Base-by-base conservation (phyloP, 2,329 filamentous ascomycete species). In the Cordyceps cicadae region DNA sequence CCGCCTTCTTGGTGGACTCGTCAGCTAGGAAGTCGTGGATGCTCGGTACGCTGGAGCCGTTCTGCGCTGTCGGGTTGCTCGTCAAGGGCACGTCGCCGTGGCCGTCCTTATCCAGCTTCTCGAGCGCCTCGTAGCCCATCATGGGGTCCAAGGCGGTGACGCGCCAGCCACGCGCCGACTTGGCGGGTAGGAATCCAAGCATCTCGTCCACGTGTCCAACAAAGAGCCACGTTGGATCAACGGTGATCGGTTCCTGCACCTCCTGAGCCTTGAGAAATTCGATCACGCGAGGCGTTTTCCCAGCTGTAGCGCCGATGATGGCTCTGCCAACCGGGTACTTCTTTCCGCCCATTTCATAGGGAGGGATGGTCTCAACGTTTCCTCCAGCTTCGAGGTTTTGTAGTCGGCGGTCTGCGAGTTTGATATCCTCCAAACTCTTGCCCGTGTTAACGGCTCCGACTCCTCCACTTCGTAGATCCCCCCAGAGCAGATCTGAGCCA, bases 121-220 rank as follows among this genome's bases (percentile, higher is more conserved):
- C 59, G 1, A 70, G 62, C 0, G 68, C 19, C 0, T 52, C 49
- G 2, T 69, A 21, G 0, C 66, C 69, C 5, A 60, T 61, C 2
- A 58, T 29, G 0, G 69, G 66, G 19, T 70, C 67, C 14, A 65
- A 65, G 2, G 62, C 61, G 45, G 66, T 60, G 5, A 70, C 17
- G 3, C 65, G 34, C 66, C 67, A 70, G 2, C 69, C 69, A 0
- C 60, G 66, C 9, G 65, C 50, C 15, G 65, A 69, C 11, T 67
- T 49, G 2, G 62, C 62, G 3, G 69, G 69, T 0, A 70, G 50
- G 32, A 70, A 70, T 17, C 70, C 66, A 0, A 70, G 21, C 14
- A 69, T 68, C 60, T 70, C 68, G 41, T 70, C 69, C 0, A 70
- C 67, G 26, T 70, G 69, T 5, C 68, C 67, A 14, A 70, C 65